Evolutionary conservation across 1,284 basidiomycete genomes (phyloP).

Genomic region (Singerocomus inundabilis): DNA sequence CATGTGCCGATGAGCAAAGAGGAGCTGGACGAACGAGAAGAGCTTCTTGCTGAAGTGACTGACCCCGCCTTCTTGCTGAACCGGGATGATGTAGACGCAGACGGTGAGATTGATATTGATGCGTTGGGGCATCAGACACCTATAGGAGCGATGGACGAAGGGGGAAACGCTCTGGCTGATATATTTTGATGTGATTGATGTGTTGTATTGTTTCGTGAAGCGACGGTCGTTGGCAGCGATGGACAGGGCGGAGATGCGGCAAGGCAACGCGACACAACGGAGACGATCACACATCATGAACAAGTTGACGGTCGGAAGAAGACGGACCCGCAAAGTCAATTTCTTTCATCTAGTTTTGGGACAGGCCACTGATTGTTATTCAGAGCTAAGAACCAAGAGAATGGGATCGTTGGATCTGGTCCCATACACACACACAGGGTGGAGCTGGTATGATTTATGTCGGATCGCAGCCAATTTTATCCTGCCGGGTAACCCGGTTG

Average conservation of each 20-base stretch:
- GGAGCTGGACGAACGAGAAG: constrained; percentile 51
- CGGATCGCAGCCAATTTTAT: too few relatives aligned
- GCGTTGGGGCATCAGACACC: constrained; percentile 46
- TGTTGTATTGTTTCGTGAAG: constrained; percentile 5
- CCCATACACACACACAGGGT: too few relatives aligned
- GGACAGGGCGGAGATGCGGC: not conserved
- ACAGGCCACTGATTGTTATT: too few relatives aligned
- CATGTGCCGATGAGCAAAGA: constrained; percentile 52
- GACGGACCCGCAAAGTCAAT: too few relatives aligned
- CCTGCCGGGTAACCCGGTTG: too few relatives aligned
- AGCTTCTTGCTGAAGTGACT: constrained; percentile 50
- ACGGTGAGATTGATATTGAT: constrained; percentile 42
- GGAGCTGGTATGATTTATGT: too few relatives aligned
- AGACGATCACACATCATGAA: not conserved
- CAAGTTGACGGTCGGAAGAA: not conserved
- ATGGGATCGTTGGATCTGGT: too few relatives aligned
- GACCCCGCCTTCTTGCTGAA: constrained; percentile 50
- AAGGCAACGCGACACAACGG: not conserved
- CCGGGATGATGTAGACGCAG: constrained; percentile 42
- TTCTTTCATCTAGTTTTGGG: too few relatives aligned
- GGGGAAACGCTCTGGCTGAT: constrained; percentile 30
- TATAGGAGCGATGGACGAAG: constrained; percentile 38
- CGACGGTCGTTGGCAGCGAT: not conserved
- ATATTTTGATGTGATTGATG: constrained; percentile 25
- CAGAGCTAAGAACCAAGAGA: too few relatives aligned